Percentiles rank a stretch among this genome's conserved stretches.
Conservation (phyloP, 176 grass and related monocot species). For the Melocanna baccifera region DNA sequence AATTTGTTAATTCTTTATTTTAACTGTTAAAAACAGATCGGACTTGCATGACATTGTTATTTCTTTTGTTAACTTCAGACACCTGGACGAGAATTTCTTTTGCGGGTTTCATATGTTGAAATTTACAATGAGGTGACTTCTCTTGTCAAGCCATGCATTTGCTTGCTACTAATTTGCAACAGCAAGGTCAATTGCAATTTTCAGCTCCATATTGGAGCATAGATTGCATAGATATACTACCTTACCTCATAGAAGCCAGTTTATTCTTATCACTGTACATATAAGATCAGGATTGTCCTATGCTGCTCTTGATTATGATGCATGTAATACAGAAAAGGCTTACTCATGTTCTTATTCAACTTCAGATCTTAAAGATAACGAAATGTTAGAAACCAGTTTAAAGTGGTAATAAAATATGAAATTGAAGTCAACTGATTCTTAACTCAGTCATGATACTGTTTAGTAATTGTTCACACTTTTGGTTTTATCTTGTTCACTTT, state of each 20-base stretch:
- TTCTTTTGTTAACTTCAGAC: conserved; percentile 60
- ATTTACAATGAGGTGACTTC: conserved; percentile 96
- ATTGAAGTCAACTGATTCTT: not conserved
- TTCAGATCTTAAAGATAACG: not conserved
- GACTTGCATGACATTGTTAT: conserved; percentile 30
- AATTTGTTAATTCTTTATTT: conserved; percentile 30
- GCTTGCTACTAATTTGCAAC: conserved; percentile 13
- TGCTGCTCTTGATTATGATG: conserved; percentile 17
- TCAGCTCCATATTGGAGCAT: not conserved
- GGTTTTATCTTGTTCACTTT: conserved; percentile 29
- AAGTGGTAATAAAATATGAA: conserved; percentile 20
- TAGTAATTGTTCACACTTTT: not conserved
- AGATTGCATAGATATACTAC: conserved; percentile 8
- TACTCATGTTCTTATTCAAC: conserved; percentile 28
- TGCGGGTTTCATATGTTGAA: conserved; percentile 98
- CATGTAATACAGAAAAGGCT: not conserved
- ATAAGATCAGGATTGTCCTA: conserved; percentile 6
- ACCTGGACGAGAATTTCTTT: conserved; percentile 94
- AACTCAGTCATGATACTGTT: not conserved
- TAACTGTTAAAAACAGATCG: not conserved
- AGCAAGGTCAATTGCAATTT: not conserved
- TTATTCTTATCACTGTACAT: not conserved
- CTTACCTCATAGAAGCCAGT: conserved; percentile 4
- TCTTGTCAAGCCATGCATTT: conserved; percentile 26
- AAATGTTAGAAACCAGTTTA: conserved; percentile 9